Conservation (phyloP, 164 flowering plant genomes). For the Cinnamomum chago region DNA sequence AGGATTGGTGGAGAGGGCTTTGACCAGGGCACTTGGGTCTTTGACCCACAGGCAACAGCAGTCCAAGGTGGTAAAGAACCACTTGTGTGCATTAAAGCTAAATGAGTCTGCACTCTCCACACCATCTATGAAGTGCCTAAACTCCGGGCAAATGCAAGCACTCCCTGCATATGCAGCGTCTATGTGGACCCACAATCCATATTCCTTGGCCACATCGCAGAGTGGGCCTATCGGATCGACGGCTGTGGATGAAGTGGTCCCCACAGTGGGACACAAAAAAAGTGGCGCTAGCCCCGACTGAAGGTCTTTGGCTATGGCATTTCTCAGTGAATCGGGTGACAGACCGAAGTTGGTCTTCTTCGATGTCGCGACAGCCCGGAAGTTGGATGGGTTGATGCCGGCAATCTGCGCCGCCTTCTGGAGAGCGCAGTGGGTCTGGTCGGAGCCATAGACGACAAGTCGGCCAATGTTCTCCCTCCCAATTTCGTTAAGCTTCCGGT, state of each 20-base stretch:
- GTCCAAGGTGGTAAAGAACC: constrained; percentile 59
- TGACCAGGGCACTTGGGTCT: constrained; percentile 34
- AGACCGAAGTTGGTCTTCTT: constrained; percentile 21
- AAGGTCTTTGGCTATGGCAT: constrained; percentile 22
- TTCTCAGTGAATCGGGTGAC: constrained; percentile 13
- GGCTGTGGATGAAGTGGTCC: constrained; percentile 47
- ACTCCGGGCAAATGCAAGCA: constrained; percentile 69
- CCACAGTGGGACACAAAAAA: constrained; percentile 43
- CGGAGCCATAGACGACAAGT: constrained; percentile 31
- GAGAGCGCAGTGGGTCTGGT: constrained; percentile 57
- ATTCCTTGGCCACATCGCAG: constrained; percentile 26
- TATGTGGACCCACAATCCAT: constrained; percentile 44
- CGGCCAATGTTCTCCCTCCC: constrained; percentile 29
- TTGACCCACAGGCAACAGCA: constrained; percentile 78
- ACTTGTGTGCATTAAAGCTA: constrained; percentile 70
- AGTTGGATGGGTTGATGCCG: constrained; percentile 44
- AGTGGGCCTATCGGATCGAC: constrained; percentile 40
- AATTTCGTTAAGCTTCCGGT: constrained; percentile 21
- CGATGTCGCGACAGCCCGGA: constrained; percentile 34
- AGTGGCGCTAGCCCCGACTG: constrained; percentile 32
- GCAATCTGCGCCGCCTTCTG: constrained; percentile 54
- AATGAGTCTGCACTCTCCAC: constrained; percentile 56
- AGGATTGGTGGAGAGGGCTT: constrained; percentile 53
- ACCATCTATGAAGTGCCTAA: constrained; percentile 50
- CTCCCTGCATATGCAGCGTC: constrained; percentile 74